Evolutionary conservation across 1,284 basidiomycete genomes (phyloP), one percentile per base, ranked within the genome.

Genomic region (Xerocomus minutiporus): DNA sequence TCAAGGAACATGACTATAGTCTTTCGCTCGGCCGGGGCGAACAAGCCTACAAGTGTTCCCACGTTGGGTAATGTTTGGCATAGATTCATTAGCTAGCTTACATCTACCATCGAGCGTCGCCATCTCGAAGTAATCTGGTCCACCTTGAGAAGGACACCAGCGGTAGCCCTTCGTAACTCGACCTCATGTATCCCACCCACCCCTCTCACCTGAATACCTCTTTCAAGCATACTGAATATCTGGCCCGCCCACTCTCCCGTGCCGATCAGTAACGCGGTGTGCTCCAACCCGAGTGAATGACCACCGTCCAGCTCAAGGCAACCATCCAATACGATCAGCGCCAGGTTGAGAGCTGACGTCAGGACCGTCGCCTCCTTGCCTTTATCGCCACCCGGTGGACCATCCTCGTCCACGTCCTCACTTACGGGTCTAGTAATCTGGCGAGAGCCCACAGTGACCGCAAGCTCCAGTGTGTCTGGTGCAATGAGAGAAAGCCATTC

Each of bases 391-490:
- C 56, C 38, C 50, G 46, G 50, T n/a, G 50, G 60, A 2, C 56
- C 65, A 3, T 70, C 71, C 26, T 53, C 73, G 26, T 73, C 72
- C 15, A 76, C 74, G 45, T 74, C 71, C n/a, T 78, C 75, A 15
- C 64, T 69, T 48, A 77, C 73, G 23, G 71, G 67, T 56, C 64
- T 68, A 2, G 82, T 80, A 20, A 87, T 67, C 8, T 86, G 86
- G 44, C 79, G 74, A 8, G 84, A 84, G 0, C 91, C 90, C 32
- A 95, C 63, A 0, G 86, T 86, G 9, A 93, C 70, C 1, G 89
- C 89, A 8, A 97, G 77, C 64, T 96, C 91, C 43, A 97, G 70
- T 4, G 86, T 75, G 55, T 90, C 84, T 0, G 93, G 92, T 0
- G 84, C 89, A 38, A 96, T 73, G 11, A 95, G 76, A 5, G 83